Percentiles rank a stretch among this genome's conserved stretches.
These are phyloP conservation scores for Eucalyptus erythrocorys DNA, from an alignment of 345 rosid genomes.

Conservation along the genomic window DNA sequence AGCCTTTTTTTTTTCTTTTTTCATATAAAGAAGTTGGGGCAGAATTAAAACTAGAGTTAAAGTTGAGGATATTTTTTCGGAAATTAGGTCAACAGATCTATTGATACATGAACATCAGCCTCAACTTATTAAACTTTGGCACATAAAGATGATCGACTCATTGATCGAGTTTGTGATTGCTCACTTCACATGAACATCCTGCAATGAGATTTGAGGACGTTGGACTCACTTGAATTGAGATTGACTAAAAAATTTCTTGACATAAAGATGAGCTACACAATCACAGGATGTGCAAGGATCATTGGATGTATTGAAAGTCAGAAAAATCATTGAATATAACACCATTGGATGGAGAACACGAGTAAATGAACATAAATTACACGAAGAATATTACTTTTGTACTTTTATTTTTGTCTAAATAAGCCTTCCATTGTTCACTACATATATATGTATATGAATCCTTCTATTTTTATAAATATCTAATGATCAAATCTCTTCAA, in stretches of 20 bases:
- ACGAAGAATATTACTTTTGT: neutral
- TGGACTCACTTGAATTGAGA: neutral
- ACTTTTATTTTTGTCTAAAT: neutral
- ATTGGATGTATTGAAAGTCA: neutral
- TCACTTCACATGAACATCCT: neutral
- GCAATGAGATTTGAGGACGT: neutral
- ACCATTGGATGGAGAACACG: neutral
- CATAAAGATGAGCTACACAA: neutral
- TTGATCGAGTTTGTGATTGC: neutral
- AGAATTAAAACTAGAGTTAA: rapidly evolving
- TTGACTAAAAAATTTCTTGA: neutral
- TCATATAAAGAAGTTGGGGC: rapidly evolving
- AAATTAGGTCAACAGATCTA: no score
- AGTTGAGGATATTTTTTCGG: neutral
- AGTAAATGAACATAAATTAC: neutral
- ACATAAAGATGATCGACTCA: neutral
- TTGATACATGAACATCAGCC: neutral
- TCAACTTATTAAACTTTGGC: neutral
- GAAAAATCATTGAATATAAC: neutral
- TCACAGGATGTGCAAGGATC: neutral
- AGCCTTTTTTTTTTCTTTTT: rapidly evolving
- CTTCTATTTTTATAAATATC: neutral
- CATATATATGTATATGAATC: no score
- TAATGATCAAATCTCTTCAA: neutral
- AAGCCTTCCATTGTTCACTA: neutral